Percentiles rank a stretch among this genome's conserved stretches.
Conservation (phyloP, 345 rosid species). For the Moricandia arvensis region DNA sequence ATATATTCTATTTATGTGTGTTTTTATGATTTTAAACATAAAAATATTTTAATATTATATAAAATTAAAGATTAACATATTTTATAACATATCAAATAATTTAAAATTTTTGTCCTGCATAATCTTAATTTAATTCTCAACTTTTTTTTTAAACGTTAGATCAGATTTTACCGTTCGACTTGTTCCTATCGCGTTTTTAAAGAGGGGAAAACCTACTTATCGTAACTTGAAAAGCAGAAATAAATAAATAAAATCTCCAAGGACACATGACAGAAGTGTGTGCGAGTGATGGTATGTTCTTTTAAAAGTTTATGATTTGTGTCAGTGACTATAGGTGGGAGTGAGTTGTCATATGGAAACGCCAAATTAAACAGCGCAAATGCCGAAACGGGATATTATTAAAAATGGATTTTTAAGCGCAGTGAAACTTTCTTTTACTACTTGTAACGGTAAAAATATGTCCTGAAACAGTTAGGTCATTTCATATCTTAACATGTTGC, state of each 20-base stretch:
- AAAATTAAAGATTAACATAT: too few species aligned
- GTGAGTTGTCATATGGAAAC: constrained; percentile 37
- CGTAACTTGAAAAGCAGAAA: constrained; percentile 14
- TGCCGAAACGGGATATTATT: not conserved
- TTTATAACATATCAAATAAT: too few species aligned
- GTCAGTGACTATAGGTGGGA: constrained; percentile 27
- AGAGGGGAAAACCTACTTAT: not conserved
- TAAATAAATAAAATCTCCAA: not conserved
- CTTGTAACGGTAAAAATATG: not conserved
- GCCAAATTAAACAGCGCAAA: constrained; percentile 11
- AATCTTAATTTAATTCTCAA: too few species aligned
- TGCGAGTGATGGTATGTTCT: constrained; percentile 25
- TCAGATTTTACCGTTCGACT: too few species aligned
- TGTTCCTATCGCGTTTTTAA: too few species aligned
- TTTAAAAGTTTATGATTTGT: constrained; percentile 13
- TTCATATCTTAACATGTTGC: not conserved
- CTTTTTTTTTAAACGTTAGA: too few species aligned
- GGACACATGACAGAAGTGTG: constrained; percentile 20
- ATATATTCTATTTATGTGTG: too few species aligned
- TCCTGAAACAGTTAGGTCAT: not conserved
- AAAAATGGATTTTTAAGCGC: not conserved
- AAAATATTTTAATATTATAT: too few species aligned
- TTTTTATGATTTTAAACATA: too few species aligned
- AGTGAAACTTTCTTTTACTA: not conserved
- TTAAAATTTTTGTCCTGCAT: too few species aligned